Evolutionary conservation across 495 filamentous ascomycete genomes (phyloP).

Genomic region (Amniculicola lignicola): DNA sequence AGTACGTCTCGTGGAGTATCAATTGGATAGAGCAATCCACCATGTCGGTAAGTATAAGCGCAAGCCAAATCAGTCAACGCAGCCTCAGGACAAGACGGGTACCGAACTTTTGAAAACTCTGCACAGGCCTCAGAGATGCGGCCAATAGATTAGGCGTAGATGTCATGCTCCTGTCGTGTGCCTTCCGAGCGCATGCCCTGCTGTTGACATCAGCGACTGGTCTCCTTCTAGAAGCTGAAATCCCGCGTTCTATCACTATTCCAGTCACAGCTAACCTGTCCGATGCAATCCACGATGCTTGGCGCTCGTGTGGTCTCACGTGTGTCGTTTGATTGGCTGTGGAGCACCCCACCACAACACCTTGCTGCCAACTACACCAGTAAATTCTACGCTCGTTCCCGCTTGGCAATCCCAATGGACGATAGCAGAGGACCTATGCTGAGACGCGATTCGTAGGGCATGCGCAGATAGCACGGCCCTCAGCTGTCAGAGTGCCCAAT

Average conservation of each 20-base stretch:
- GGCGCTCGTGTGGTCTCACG: conserved; percentile 14
- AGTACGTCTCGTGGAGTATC: too few species aligned
- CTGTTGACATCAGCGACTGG: not conserved
- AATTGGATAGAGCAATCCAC: too few species aligned
- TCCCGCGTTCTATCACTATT: conserved; percentile 5
- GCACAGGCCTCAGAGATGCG: too few species aligned
- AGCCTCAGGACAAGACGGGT: too few species aligned
- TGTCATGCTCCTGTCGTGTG: conserved; percentile 1
- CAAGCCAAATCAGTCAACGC: too few species aligned
- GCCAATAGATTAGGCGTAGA: too few species aligned
- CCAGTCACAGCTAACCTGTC: not conserved
- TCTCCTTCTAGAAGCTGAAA: conserved; percentile 25
- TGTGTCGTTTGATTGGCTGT: conserved; percentile 18
- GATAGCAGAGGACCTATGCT: too few species aligned
- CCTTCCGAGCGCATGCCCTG: not conserved
- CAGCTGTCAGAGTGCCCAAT: conserved; percentile 5
- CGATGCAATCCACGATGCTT: not conserved
- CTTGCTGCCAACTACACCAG: too few species aligned
- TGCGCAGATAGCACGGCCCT: not conserved
- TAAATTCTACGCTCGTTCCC: too few species aligned
- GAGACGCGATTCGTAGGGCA: not conserved
- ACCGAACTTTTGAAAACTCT: too few species aligned
- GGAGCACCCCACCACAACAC: not conserved
- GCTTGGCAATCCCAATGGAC: too few species aligned
- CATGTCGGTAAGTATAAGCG: too few species aligned